Percentiles rank a stretch among this genome's conserved stretches.
phyloP scores from a whole-genome alignment of 305 asterid species.

The Plantago lanceolata region DNA sequence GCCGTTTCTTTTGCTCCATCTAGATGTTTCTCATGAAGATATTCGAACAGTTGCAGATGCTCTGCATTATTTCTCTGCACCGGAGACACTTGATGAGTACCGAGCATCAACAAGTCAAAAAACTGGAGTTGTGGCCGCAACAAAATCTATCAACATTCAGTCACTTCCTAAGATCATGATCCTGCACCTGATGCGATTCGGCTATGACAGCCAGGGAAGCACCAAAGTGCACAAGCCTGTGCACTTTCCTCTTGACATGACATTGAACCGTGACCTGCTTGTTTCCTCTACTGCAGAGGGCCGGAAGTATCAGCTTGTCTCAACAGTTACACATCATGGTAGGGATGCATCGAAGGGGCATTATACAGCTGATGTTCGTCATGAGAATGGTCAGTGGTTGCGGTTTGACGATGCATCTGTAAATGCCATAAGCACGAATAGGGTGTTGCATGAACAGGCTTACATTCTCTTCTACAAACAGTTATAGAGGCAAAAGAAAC shows the following conservation, averaged over 20 bases:
- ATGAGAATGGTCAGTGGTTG: slow-evolving; percentile 63
- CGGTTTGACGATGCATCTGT: slow-evolving; percentile 78
- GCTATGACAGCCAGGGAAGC: slow-evolving; percentile 71
- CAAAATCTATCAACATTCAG: slow-evolving; percentile 60
- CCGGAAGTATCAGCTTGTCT: slow-evolving; percentile 69
- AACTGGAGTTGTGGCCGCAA: slow-evolving; percentile 76
- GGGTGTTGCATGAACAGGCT: slow-evolving; percentile 77
- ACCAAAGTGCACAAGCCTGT: slow-evolving; percentile 76
- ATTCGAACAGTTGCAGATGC: slow-evolving; percentile 76
- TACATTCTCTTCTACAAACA: slow-evolving; percentile 80
- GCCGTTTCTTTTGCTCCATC: slow-evolving; percentile 83
- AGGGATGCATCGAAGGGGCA: slow-evolving; percentile 89
- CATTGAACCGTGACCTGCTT: slow-evolving; percentile 71
- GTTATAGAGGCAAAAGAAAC: slow-evolving; percentile 30
- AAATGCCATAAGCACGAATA: slow-evolving; percentile 41
- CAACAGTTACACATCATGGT: slow-evolving; percentile 89
- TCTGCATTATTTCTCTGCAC: slow-evolving; percentile 60
- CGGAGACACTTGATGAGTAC: slow-evolving; percentile 80
- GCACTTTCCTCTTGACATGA: slow-evolving; percentile 64
- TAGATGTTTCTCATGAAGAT: slow-evolving; percentile 67
- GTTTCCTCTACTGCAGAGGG: slow-evolving; percentile 60
- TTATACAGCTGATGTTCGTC: slow-evolving; percentile 71
- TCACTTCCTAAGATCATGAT: slow-evolving; percentile 81
- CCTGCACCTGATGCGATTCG: slow-evolving; percentile 77
- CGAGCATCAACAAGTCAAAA: slow-evolving; percentile 63